Evolutionary conservation across 768 basidiomycete species (phyloP).

Genomic region (Postia placenta): DNA sequence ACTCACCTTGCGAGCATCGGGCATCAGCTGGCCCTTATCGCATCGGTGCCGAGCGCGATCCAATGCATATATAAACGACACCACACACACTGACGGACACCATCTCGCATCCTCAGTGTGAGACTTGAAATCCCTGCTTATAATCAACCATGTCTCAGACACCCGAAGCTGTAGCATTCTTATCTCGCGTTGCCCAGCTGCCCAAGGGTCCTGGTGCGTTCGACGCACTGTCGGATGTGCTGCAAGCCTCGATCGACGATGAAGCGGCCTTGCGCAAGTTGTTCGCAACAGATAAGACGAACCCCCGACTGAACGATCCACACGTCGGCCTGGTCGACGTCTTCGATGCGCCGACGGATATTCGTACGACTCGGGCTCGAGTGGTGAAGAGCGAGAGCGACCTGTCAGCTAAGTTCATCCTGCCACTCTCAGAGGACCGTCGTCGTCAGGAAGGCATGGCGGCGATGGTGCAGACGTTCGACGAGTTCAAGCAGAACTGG

Average conservation of each 20-base stretch:
- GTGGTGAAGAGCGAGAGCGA: slow-evolving; percentile 40
- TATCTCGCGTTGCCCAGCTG: slow-evolving; percentile 19
- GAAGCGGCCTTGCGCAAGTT: slow-evolving; percentile 50
- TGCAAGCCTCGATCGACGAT: slow-evolving; percentile 52
- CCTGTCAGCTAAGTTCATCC: slow-evolving; percentile 41
- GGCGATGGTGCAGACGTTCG: slow-evolving; percentile 41
- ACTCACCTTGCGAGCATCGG: too few relatives aligned
- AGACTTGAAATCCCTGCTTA: background rate
- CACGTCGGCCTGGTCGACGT: slow-evolving; percentile 56
- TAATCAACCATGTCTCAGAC: slow-evolving; percentile 20
- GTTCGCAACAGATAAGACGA: slow-evolving; percentile 47
- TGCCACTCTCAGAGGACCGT: slow-evolving; percentile 40
- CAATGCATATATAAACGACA: too few relatives aligned
- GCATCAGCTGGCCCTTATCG: too few relatives aligned
- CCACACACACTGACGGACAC: too few relatives aligned
- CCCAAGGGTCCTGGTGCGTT: slow-evolving; percentile 17
- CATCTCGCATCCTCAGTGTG: background rate
- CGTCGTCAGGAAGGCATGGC: slow-evolving; percentile 46
- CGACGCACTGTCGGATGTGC: slow-evolving; percentile 28
- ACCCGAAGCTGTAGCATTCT: slow-evolving; percentile 22
- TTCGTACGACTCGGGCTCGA: slow-evolving; percentile 46
- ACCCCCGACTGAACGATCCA: slow-evolving; percentile 38
- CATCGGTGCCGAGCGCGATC: too few relatives aligned
- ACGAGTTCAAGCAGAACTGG: slow-evolving; percentile 63
- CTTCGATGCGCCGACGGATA: slow-evolving; percentile 42